A percentile compares a stretch with the other conserved stretches of the same genome.
Conservation (phyloP, 1,139 yeast species). For the Chernovozyma aurita region DNA sequence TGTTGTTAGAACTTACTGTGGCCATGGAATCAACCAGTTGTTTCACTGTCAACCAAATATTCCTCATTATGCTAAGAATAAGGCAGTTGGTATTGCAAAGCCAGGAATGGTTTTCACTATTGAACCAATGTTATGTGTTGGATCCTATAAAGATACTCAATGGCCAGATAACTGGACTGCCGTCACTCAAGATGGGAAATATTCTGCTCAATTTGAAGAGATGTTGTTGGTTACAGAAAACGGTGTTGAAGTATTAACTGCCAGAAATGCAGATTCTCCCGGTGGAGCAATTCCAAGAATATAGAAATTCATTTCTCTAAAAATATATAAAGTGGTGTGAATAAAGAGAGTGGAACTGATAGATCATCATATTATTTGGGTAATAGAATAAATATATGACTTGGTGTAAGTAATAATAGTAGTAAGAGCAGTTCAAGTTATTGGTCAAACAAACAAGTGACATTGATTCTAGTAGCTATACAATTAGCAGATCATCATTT, state of each 20-base stretch:
- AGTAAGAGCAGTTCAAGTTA: too few species aligned
- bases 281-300: slow-evolving; percentile 79
- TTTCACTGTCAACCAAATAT: slow-evolving; percentile 94
- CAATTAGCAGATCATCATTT: too few species aligned
- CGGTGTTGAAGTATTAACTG: slow-evolving; percentile 90
- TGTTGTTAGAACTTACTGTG: slow-evolving; percentile 87
- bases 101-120: slow-evolving; percentile 97
- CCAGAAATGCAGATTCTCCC: slow-evolving; percentile 72
- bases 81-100: slow-evolving; percentile 89
- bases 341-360: too few species aligned
- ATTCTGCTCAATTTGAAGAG: slow-evolving; percentile 94
- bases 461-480: too few species aligned
- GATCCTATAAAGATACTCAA: slow-evolving; percentile 72
- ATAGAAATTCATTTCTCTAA: slow-evolving; percentile 10
- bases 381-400: too few species aligned
- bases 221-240: slow-evolving; percentile 88
- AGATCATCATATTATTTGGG: too few species aligned
- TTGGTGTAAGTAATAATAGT: too few species aligned
- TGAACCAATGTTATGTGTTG: slow-evolving; percentile 95
- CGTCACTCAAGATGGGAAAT: slow-evolving; percentile 79
- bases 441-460: too few species aligned
- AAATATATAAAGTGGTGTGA: not conserved
- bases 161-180: slow-evolving; percentile 99
- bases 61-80: slow-evolving; percentile 92
- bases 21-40: slow-evolving; percentile 85